Evolutionary conservation across 2,329 filamentous ascomycete species (phyloP).

Genomic region (Fusarium xylarioides): DNA sequence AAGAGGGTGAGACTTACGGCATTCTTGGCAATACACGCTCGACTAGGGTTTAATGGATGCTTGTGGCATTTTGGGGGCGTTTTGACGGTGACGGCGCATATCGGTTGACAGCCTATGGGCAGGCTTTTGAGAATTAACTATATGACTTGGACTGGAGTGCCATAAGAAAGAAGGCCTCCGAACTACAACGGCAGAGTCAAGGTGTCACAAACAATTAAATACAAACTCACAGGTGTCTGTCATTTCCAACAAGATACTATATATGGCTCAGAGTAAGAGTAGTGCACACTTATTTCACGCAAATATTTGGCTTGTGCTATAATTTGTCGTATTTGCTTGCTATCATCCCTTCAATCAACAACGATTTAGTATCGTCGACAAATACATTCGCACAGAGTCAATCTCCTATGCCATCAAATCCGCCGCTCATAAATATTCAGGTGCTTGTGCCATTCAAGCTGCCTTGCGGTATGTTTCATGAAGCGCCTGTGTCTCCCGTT

Average conservation of each 20-base stretch:
- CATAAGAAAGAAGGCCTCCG: neutral
- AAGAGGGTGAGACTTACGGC: neutral
- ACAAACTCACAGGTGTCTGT: neutral
- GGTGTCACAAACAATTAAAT: neutral
- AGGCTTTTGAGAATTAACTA: constrained; percentile 15
- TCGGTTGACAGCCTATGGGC: constrained; percentile 7
- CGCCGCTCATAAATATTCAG: too few species aligned
- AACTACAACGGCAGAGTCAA: neutral
- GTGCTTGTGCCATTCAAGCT: neutral
- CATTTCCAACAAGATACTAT: neutral
- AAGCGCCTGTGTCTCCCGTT: constrained; percentile 49
- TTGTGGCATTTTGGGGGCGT: constrained; percentile 17
- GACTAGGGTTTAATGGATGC: neutral
- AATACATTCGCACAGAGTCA: neutral
- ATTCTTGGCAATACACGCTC: constrained; percentile 2
- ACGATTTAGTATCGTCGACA: neutral
- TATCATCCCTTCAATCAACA: neutral
- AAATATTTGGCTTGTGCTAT: neutral
- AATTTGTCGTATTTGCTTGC: neutral
- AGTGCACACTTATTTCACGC: neutral
- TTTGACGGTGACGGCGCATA: constrained; percentile 13
- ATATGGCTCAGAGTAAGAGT: neutral
- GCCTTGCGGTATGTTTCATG: constrained; percentile 41
- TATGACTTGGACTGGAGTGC: neutral
- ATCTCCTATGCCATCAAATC: neutral